Conservation (phyloP, 345 rosid species). For the Citrus reticulata region DNA sequence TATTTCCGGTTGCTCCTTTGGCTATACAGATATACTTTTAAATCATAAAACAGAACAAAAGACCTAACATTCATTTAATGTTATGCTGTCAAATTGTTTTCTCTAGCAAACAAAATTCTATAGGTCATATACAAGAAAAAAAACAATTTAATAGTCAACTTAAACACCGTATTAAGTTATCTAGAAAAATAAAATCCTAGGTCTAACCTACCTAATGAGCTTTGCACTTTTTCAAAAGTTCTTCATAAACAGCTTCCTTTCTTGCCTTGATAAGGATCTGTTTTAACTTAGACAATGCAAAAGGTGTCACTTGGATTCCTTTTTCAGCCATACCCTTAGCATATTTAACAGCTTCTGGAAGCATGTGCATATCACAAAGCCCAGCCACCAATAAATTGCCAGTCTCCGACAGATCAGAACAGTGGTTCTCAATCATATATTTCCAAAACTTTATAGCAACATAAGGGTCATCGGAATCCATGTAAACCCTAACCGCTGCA, state of each 20-base stretch:
- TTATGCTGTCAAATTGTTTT: not conserved
- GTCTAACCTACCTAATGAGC: conserved; percentile 15
- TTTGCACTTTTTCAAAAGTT: conserved; percentile 41
- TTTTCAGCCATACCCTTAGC: conserved; percentile 50
- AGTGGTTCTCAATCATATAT: conserved; percentile 43
- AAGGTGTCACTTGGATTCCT: conserved; percentile 41
- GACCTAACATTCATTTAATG: not conserved
- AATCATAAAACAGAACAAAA: not conserved
- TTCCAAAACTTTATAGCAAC: conserved; percentile 50
- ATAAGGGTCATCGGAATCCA: conserved; percentile 36
- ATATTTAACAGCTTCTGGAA: conserved; percentile 63
- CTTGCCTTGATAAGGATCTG: conserved; percentile 29
- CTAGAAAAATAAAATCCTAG: not conserved
- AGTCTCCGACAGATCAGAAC: conserved; percentile 41
- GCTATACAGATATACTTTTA: not conserved
- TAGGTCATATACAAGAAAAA: not conserved
- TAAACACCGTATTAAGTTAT: not conserved
- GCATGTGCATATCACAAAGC: conserved; percentile 39
- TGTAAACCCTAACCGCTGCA: conserved; percentile 32
- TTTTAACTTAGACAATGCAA: conserved; percentile 44
- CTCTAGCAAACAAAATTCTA: not conserved
- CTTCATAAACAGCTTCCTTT: conserved; percentile 37
- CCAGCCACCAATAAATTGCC: conserved; percentile 47
- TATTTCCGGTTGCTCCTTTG: not conserved
- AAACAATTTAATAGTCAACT: not conserved